phyloP scores from a whole-genome alignment of 768 basidiomycete genomes.

The Boletus sp. region DNA sequence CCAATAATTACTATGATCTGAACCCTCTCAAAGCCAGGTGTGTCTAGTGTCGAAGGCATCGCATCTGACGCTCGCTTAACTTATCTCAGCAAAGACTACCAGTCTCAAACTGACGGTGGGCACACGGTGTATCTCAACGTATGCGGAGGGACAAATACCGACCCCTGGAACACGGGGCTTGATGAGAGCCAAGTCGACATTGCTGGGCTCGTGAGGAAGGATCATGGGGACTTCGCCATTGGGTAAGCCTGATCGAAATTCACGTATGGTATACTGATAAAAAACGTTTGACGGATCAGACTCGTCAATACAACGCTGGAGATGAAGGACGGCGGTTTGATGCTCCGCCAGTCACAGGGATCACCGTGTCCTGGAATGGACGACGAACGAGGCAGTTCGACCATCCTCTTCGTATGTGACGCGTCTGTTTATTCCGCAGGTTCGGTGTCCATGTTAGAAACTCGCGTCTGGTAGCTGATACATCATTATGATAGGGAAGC shows the following conservation, averaged over 20 bases:
- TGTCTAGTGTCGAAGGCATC: slow-evolving; percentile 7
- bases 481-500: slow-evolving; percentile 35
- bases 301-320: slow-evolving; percentile 60
- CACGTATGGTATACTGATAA: too few relatives aligned
- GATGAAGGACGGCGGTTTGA: slow-evolving; percentile 50
- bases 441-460: background rate
- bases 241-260: slow-evolving; percentile 44
- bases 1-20: slow-evolving; percentile 63
- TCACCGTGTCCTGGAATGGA: slow-evolving; percentile 55
- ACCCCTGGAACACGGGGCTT: slow-evolving; percentile 58
- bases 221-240: slow-evolving; percentile 67
- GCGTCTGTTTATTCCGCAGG: slow-evolving; percentile 57
- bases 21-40: slow-evolving; percentile 61
- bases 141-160: slow-evolving; percentile 54
- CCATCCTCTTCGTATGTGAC: slow-evolving; percentile 79
- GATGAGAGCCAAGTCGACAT: slow-evolving; percentile 48
- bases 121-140: slow-evolving; percentile 58
- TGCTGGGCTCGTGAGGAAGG: slow-evolving; percentile 59
- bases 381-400: slow-evolving; percentile 54
- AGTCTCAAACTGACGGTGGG: slow-evolving; percentile 47
- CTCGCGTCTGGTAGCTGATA: background rate
- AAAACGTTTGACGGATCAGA: slow-evolving; percentile 8
- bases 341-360: slow-evolving; percentile 60
- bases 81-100: slow-evolving; percentile 59
- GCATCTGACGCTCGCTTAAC: slow-evolving; percentile 3